Conservation (phyloP, 2,329 filamentous ascomycete genomes). For the Phyllachora maydis region DNA sequence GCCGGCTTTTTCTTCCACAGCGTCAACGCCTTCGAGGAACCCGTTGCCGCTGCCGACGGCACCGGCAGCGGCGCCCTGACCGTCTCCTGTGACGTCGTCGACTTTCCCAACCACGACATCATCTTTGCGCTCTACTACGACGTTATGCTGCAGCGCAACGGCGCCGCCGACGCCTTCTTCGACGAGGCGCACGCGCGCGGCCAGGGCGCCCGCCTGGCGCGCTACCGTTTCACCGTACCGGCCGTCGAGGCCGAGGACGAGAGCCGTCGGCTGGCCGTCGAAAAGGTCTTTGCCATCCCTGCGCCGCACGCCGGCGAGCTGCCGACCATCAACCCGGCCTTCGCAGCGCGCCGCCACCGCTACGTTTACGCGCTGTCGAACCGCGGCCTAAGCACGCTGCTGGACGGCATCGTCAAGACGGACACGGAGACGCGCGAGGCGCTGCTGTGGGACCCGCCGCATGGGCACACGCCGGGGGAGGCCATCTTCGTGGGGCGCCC, state of each 20-base stretch:
- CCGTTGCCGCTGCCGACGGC: no score
- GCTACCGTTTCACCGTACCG: slow-evolving; percentile 21
- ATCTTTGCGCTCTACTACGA: slow-evolving; percentile 51
- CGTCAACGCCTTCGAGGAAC: slow-evolving; percentile 58
- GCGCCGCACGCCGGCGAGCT: slow-evolving; percentile 38
- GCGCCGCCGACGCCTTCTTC: slow-evolving; percentile 20
- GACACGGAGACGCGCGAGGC: slow-evolving; percentile 32
- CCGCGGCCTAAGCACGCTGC: slow-evolving; percentile 34
- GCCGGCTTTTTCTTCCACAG: slow-evolving; percentile 65
- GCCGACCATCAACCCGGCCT: slow-evolving; percentile 41
- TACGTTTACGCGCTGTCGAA: slow-evolving; percentile 38
- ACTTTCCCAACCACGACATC: slow-evolving; percentile 43
- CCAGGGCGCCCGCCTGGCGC: slow-evolving; percentile 15
- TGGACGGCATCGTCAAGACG: slow-evolving; percentile 45
- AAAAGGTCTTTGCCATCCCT: slow-evolving; percentile 22
- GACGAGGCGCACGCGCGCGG: slow-evolving; percentile 16
- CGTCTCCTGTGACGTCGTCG: slow-evolving; percentile 40
- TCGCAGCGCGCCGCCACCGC: slow-evolving; percentile 28
- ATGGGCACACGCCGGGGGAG: slow-evolving; percentile 47
- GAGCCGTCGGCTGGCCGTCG: slow-evolving; percentile 2
- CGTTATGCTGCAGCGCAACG: slow-evolving; percentile 33
- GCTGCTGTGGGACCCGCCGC: slow-evolving; percentile 32
- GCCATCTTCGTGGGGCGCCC: slow-evolving; percentile 42
- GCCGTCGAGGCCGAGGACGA: neutral
- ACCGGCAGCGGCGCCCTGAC: slow-evolving; percentile 5